Evolutionary conservation across 495 filamentous ascomycete species (phyloP), one percentile per base, ranked within the genome.

Genomic region (Entonaema liquescens): DNA sequence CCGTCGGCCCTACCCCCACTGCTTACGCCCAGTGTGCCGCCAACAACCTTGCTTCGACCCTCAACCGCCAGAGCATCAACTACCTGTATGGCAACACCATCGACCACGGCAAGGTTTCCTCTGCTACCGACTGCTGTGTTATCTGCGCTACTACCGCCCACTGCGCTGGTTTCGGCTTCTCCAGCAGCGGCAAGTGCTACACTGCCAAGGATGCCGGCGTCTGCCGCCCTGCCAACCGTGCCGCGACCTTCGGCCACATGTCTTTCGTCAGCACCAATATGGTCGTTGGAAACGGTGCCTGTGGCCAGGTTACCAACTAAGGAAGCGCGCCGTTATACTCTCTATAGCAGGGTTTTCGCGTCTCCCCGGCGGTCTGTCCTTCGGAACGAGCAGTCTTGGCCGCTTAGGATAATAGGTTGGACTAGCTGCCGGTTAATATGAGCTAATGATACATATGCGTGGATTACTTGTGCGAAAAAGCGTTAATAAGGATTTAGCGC

Each of bases 61-160:
- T 62, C 28, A 70, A 60, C 42, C 49, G 53, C 11, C 44, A 70
- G 57, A 11, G 19, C 50, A 65, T 70, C 54, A 59, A 61, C 57
- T 40, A 25, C 47, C 50, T 60, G 19, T 40, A 44, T 25, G 17
- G 19, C 55, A 1, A 23, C 25, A 23, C 23, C 40, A 12, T 35
- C 33, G 26, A 60, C 57, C 35, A 31, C 15, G 64, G 64, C 26
- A 42, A 15, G 19, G 56, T 61, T 7, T 17, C 25, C 15, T 12
- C 17, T n/a, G 56, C 25, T 44, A 23, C 35, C 21, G 64, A 26
- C 56, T 67, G 64, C 57, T 67, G 64, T 33, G 23, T 7, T 11
- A 5, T 61, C 13, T 67, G 64, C 64, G 25, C 19, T 17, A 61
- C 28, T 21, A 25, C 21, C 19, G 26, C 44, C 3, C 42, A 67